Evolutionary conservation across 2,329 filamentous ascomycete genomes (phyloP).

Genomic region (Aspergillus piperis): DNA sequence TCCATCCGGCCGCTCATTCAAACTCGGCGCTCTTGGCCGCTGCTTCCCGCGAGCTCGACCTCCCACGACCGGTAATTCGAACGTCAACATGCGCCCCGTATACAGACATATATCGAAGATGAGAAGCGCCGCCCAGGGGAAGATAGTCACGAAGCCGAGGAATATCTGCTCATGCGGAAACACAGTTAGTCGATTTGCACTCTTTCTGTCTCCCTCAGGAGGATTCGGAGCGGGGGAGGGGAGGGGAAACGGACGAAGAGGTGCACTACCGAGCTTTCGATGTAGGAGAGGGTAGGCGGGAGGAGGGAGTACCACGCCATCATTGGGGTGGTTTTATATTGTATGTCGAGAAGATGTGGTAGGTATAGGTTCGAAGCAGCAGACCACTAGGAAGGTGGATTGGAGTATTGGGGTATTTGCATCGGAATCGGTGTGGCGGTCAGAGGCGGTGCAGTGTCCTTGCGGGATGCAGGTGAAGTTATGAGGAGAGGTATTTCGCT

Average conservation of each 20-base stretch:
- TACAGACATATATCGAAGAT: conserved; percentile 66
- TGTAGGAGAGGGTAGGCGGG: conserved; percentile 56
- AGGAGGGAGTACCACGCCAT: conserved; percentile 70
- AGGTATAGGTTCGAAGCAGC: background rate
- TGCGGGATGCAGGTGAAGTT: background rate
- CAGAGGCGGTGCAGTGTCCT: background rate
- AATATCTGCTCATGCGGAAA: conserved; percentile 51
- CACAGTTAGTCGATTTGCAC: background rate
- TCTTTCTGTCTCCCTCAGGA: background rate
- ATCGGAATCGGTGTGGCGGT: background rate
- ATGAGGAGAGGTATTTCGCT: background rate
- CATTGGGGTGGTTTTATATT: background rate
- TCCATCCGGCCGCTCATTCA: conserved; percentile 60
- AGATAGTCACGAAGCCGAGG: conserved; percentile 61
- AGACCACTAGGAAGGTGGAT: background rate
- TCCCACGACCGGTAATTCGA: conserved; percentile 62
- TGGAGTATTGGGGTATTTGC: background rate
- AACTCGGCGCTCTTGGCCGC: conserved; percentile 62
- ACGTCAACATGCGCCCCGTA: conserved; percentile 57
- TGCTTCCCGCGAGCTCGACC: conserved; percentile 62
- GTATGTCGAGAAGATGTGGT: background rate
- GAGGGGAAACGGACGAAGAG: conserved; percentile 57
- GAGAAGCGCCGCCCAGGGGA: conserved; percentile 63
- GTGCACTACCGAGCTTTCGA: conserved; percentile 65
- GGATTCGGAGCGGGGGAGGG: background rate